These are phyloP conservation scores for Elaeis oleifera DNA, from an alignment of 202 grass and related monocot species.

Conservation along the genomic window DNA sequence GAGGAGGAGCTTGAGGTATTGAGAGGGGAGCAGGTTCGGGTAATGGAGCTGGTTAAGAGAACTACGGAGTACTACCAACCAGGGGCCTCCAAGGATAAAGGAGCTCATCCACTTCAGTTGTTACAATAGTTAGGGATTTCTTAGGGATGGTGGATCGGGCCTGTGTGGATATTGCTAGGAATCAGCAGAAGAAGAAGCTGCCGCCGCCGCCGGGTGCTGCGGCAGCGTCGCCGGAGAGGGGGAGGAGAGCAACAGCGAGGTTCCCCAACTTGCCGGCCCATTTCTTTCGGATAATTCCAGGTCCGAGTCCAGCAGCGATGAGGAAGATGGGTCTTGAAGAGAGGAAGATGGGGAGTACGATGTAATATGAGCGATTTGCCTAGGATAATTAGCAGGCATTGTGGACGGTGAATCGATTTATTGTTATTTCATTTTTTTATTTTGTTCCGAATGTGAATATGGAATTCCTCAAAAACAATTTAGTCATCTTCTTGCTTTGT, in stretches of 20 bases:
- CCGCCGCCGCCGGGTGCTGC: slow-evolving; percentile 19
- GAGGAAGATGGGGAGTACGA: not conserved
- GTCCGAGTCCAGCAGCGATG: slow-evolving; percentile 82
- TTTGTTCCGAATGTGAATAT: no score
- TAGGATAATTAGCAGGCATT: no score
- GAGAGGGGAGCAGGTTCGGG: slow-evolving; percentile 46
- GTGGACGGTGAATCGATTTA: no score
- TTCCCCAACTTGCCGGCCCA: slow-evolving; percentile 80
- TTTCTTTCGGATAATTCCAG: slow-evolving; percentile 62
- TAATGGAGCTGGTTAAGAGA: slow-evolving; percentile 66
- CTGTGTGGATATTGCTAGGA: slow-evolving; percentile 80
- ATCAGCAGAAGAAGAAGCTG: slow-evolving; percentile 60
- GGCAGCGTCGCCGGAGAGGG: slow-evolving; percentile 25
- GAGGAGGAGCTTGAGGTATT: slow-evolving; percentile 49
- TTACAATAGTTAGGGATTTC: slow-evolving; percentile 86
- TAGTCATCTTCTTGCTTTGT: no score
- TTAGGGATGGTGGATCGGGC: slow-evolving; percentile 90
- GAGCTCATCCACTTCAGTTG: slow-evolving; percentile 60
- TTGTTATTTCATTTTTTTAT: no score
- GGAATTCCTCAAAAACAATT: no score
- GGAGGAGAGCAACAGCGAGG: slow-evolving; percentile 66
- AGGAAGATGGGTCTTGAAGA: slow-evolving; percentile 28
- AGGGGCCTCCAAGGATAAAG: slow-evolving; percentile 59
- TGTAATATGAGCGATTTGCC: no score
- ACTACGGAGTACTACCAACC: slow-evolving; percentile 88